Evolutionary conservation across 345 rosid genomes (phyloP), one percentile per base, ranked within the genome.

Genomic region (Linum tenue): DNA sequence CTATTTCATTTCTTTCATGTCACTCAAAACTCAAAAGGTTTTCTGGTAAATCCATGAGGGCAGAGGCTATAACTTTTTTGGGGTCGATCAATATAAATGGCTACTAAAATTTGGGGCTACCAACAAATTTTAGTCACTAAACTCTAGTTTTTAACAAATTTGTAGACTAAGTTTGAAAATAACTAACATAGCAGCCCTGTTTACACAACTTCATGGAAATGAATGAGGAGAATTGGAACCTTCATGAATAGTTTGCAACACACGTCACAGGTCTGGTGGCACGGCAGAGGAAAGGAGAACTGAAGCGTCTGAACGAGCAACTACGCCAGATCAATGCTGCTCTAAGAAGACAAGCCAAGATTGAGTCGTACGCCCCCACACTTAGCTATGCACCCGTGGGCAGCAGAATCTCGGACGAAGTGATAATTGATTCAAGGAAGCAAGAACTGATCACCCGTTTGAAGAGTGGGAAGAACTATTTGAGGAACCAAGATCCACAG

Each of bases 251-350:
- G 65, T 64, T 53, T 10, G 37, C 17, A 59, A 37, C 43, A 39
- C 70, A 60, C 71, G 56, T 66, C 68, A 57, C 60, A 92, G 98
- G 98, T 62, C 71, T 90, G 79, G 83, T 92, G 70, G 98, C 98
- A 35, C 82, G 98, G 71, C 97, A 90, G 69, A 82, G 98, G 73
- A 92, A 48, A 72, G 90, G 86, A 37, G 92, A 87, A 66, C 39
- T 87, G 67, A 63, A 73, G 36, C 75, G 83, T 68, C 72, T 87
- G 75, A 87, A 87, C 61, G 92, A 84, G 74, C 98, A 92, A 75
- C 74, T 92, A 69, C 92, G 96, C 10, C 98, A 92, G 79, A 92
- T 92, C 63, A 92, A 92, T 70, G 78, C 94, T 38, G 86, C 98
- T 68, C 76, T 92, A 36, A 87, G 97, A 75, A 85, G 97, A 79